Conservation (phyloP, 805 yeast genomes). For the Barnettozyma vustinii region DNA sequence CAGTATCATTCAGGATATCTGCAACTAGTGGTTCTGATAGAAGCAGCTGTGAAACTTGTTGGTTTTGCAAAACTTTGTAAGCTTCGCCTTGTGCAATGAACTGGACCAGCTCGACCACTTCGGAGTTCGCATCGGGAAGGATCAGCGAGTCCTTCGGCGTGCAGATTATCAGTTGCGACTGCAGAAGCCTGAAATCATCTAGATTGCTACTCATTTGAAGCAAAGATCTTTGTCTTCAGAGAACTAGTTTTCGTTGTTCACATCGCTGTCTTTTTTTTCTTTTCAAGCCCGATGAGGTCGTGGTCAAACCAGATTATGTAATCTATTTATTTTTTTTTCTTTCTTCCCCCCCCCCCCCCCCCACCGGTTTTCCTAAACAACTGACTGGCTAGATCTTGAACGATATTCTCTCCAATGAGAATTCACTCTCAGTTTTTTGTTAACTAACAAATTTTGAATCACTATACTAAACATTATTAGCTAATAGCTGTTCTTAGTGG, state of each 20-base stretch:
- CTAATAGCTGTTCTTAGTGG: too few relatives aligned
- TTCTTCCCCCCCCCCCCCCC: too few relatives aligned
- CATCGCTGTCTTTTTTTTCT: not conserved
- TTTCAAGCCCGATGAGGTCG: not conserved
- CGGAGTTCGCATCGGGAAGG: conserved; percentile 13
- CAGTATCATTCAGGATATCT: not conserved
- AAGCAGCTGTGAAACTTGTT: conserved; percentile 1
- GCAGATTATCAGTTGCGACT: conserved; percentile 9
- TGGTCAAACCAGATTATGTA: not conserved
- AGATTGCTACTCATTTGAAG: conserved; percentile 4
- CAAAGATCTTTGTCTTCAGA: not conserved
- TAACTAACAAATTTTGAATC: too few relatives aligned
- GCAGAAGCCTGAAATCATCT: conserved; percentile 4
- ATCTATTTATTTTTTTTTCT: not conserved
- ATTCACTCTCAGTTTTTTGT: too few relatives aligned
- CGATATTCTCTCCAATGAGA: too few relatives aligned
- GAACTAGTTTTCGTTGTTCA: not conserved
- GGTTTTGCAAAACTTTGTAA: conserved; percentile 13
- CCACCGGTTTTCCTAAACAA: too few relatives aligned
- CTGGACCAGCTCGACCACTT: conserved; percentile 8
- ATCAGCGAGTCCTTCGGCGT: conserved; percentile 9
- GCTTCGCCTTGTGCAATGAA: conserved; percentile 20
- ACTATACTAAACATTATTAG: too few relatives aligned
- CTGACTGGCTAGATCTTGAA: too few relatives aligned
- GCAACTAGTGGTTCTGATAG: not conserved